Conservation (phyloP, 2,329 filamentous ascomycete species). For the Chrysosporium queenslandicum region DNA sequence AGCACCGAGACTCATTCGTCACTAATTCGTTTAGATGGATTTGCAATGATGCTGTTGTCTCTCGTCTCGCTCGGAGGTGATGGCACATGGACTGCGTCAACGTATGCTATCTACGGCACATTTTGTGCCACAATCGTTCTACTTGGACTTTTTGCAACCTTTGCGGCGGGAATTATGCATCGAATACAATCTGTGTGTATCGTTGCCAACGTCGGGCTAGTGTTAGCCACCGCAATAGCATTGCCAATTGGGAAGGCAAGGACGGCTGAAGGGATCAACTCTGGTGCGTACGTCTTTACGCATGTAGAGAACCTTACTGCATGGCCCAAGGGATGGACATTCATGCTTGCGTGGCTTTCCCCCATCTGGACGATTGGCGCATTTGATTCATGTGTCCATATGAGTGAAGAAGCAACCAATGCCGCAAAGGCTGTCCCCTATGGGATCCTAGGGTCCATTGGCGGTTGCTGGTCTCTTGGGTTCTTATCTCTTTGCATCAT, state of each 20-base stretch:
- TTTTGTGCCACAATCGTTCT: constrained; percentile 46
- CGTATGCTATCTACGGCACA: constrained; percentile 48
- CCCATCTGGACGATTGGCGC: constrained; percentile 51
- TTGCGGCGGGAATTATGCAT: constrained; percentile 48
- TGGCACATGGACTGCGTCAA: constrained; percentile 47
- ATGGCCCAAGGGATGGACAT: constrained; percentile 50
- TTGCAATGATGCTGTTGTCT: constrained; percentile 49
- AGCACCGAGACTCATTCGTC: constrained; percentile 13
- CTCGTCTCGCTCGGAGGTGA: constrained; percentile 50
- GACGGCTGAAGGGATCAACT: constrained; percentile 23
- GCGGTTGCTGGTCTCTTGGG: constrained; percentile 47
- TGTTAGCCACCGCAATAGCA: constrained; percentile 47
- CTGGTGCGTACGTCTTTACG: constrained; percentile 45
- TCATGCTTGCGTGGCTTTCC: constrained; percentile 51
- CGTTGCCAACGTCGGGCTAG: constrained; percentile 47
- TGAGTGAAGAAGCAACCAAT: constrained; percentile 53
- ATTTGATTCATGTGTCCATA: constrained; percentile 51
- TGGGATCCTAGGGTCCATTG: constrained; percentile 50
- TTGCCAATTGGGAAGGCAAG: constrained; percentile 42
- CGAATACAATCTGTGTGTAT: constrained; percentile 50
- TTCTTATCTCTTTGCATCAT: constrained; percentile 50
- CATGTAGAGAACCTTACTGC: constrained; percentile 48
- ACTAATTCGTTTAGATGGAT: constrained; percentile 30
- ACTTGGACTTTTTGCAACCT: constrained; percentile 47
- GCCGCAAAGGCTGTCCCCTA: constrained; percentile 50